Evolutionary conservation across 257 asterid species (phyloP).

Genomic region (Forsythia suspensa): DNA sequence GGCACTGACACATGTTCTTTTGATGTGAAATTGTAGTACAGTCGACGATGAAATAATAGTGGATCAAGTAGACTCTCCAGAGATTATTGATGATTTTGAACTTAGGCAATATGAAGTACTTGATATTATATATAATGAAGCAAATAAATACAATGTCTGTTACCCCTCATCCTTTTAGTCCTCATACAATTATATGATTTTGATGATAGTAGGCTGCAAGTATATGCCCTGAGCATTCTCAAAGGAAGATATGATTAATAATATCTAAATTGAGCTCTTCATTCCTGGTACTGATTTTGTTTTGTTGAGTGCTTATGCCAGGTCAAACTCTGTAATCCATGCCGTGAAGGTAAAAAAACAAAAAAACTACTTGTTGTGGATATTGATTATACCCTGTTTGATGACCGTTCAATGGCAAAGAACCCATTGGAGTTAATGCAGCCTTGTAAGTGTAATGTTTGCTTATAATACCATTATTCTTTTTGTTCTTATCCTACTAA

Average conservation of each 20-base stretch:
- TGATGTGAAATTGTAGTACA: too few species aligned
- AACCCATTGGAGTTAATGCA: constrained; percentile 89
- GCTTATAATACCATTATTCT: not conserved
- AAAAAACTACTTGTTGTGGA: constrained; percentile 91
- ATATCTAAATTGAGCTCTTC: not conserved
- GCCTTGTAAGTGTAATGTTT: constrained; percentile 63
- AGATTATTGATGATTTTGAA: too few species aligned
- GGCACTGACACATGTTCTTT: too few species aligned
- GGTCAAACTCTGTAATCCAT: constrained; percentile 82
- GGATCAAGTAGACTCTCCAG: too few species aligned
- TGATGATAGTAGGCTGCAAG: not conserved
- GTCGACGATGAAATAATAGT: too few species aligned
- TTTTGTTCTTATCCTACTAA: constrained; percentile 12
- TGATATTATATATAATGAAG: too few species aligned
- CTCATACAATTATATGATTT: constrained; percentile 1
- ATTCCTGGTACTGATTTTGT: not conserved
- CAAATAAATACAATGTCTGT: constrained; percentile 19
- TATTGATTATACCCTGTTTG: constrained; percentile 89
- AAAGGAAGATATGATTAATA: too few species aligned
- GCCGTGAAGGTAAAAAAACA: constrained; percentile 82
- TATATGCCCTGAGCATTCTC: too few species aligned
- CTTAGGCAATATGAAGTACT: too few species aligned
- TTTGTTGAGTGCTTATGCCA: constrained; percentile 29
- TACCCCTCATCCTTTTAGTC: not conserved
- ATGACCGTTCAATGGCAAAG: constrained; percentile 92